Conservation (phyloP, 257 asterid genomes). For the Marsdenia floribunda region DNA sequence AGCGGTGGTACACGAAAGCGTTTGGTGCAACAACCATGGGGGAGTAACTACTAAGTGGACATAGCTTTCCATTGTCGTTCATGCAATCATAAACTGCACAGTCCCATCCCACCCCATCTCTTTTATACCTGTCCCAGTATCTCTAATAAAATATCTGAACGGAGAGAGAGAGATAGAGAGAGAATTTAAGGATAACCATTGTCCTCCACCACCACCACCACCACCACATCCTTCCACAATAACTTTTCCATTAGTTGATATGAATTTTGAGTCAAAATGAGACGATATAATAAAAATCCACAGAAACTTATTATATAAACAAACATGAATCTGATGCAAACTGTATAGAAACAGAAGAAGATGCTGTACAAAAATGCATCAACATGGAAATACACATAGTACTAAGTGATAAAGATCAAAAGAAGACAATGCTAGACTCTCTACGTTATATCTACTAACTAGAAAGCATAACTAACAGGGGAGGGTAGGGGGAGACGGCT, state of each 20-base stretch:
- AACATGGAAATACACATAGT: neutral
- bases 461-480: neutral
- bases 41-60: neutral
- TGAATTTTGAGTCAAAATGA: neutral
- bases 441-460: neutral
- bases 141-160: neutral
- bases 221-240: neutral
- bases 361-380: constrained; percentile 15
- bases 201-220: neutral
- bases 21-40: neutral
- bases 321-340: neutral
- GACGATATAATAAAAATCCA: neutral
- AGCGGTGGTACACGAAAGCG: neutral
- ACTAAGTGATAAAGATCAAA: neutral
- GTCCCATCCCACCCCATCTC: neutral
- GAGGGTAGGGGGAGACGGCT: neutral
- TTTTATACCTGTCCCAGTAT: neutral
- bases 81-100: neutral
- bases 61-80: neutral
- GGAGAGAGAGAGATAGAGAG: neutral
- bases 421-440: neutral
- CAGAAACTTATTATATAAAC: neutral
- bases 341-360: neutral
- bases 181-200: neutral
- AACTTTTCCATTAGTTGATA: neutral